These are phyloP conservation scores for Kwoniella bestiolae DNA, from an alignment of 768 basidiomycete species.

Conservation along the genomic window DNA sequence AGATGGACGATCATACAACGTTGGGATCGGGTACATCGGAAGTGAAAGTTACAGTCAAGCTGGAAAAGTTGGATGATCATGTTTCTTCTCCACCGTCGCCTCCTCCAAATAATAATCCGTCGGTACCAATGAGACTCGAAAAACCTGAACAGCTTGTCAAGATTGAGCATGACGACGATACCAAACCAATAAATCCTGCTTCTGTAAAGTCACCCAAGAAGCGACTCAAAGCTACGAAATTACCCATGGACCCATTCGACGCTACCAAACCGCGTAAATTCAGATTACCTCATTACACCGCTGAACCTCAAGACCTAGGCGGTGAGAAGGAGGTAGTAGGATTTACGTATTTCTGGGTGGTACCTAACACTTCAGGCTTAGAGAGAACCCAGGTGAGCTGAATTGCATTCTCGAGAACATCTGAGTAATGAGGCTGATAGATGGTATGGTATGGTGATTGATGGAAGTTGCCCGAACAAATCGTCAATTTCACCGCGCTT, in stretches of 20 bases:
- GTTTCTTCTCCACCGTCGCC: not conserved
- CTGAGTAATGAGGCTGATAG: too few species aligned
- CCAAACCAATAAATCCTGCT: not conserved
- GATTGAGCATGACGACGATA: not conserved
- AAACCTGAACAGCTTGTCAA: not conserved
- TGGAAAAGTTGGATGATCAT: not conserved
- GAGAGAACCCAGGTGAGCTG: slow-evolving; percentile 70
- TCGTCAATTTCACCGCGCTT: slow-evolving; percentile 31
- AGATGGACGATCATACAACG: not conserved
- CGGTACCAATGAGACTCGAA: not conserved
- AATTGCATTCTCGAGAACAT: too few species aligned
- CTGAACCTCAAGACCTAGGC: not conserved
- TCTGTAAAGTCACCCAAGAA: slow-evolving; percentile 8
- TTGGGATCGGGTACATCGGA: too few species aligned
- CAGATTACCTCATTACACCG: slow-evolving; percentile 22
- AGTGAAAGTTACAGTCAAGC: too few species aligned
- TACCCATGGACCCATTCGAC: slow-evolving; percentile 28
- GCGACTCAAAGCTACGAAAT: not conserved
- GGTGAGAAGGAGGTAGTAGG: slow-evolving; percentile 9
- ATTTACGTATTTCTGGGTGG: slow-evolving; percentile 75
- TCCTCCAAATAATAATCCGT: not conserved
- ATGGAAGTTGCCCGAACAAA: slow-evolving; percentile 39
- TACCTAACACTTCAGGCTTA: slow-evolving; percentile 77
- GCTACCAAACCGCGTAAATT: slow-evolving; percentile 40
- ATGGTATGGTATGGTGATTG: too few species aligned